phyloP scores from a whole-genome alignment of 768 basidiomycete genomes.

The Pluteus cervinus region DNA sequence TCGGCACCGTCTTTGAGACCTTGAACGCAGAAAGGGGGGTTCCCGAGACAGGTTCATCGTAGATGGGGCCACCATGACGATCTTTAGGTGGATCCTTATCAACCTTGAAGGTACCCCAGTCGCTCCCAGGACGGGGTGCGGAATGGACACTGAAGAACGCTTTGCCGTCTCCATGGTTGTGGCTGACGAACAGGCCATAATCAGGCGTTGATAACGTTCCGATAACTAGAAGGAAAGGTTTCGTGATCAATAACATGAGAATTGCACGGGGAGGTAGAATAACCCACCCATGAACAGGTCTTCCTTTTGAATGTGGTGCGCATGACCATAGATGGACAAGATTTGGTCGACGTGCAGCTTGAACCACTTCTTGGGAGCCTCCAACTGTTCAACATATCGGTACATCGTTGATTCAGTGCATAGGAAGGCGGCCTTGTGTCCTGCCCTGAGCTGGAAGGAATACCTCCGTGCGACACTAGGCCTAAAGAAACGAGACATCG shows the following conservation, averaged over 20 bases:
- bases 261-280: neutral
- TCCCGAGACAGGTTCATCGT: slow-evolving; percentile 21
- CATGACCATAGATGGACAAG: slow-evolving; percentile 34
- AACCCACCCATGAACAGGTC: slow-evolving; percentile 36
- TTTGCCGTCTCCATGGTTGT: slow-evolving; percentile 58
- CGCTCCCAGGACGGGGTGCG: slow-evolving; percentile 31
- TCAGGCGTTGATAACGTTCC: slow-evolving; percentile 58
- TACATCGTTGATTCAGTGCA: slow-evolving; percentile 54
- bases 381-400: slow-evolving; percentile 45
- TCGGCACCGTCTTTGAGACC: slow-evolving; percentile 34
- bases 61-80: slow-evolving; percentile 27
- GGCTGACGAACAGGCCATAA: slow-evolving; percentile 73
- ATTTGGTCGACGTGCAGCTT: slow-evolving; percentile 49
- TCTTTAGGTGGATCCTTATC: slow-evolving; percentile 28
- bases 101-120: slow-evolving; percentile 54
- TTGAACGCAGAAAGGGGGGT: slow-evolving; percentile 26
- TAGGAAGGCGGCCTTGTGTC: slow-evolving; percentile 50
- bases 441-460: slow-evolving; percentile 43
- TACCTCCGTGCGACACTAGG: slow-evolving; percentile 42
- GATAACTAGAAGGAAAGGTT: slow-evolving; percentile 27
- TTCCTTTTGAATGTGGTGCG: slow-evolving; percentile 35
- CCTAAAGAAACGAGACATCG: slow-evolving; percentile 20
- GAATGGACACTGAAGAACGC: slow-evolving; percentile 54
- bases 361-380: slow-evolving; percentile 56
- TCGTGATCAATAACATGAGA: neutral